Evolutionary conservation across 2,329 filamentous ascomycete genomes (phyloP).

Genomic region (Fusarium continuum): DNA sequence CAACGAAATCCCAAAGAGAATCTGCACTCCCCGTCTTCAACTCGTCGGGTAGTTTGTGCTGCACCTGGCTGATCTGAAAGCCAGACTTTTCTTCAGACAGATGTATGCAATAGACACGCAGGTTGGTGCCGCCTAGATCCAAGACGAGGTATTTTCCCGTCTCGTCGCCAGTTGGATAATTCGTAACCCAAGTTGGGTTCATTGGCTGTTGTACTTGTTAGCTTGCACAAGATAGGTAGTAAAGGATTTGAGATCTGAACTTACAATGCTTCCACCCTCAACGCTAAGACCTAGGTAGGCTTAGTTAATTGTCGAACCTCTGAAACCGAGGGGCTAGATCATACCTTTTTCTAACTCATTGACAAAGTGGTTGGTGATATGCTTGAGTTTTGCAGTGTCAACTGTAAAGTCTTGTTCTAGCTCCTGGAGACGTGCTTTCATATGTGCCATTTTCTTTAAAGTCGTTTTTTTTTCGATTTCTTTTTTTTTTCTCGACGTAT

Average conservation of each 20-base stretch:
- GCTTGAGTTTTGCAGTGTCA: constrained; percentile 6
- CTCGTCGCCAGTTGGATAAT: constrained; percentile 3
- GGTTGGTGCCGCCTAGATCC: constrained; percentile 5
- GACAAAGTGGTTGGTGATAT: constrained; percentile 5
- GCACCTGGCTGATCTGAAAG: not conserved
- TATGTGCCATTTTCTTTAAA: not conserved
- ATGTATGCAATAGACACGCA: not conserved
- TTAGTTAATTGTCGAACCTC: too few species aligned
- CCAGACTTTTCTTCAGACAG: not conserved
- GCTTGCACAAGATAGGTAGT: too few species aligned
- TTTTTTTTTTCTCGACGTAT: too few species aligned
- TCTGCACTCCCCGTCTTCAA: not conserved
- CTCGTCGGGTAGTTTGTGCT: not conserved
- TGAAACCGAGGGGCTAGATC: too few species aligned
- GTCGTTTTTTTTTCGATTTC: too few species aligned
- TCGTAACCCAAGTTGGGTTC: constrained; percentile 18
- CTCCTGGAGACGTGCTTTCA: not conserved
- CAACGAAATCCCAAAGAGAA: constrained; percentile 2
- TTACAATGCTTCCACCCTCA: not conserved
- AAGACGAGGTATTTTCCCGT: not conserved
- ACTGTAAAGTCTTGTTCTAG: constrained; percentile 1
- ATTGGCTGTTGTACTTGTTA: not conserved
- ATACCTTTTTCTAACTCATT: constrained; percentile 7
- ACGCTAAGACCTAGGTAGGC: not conserved
- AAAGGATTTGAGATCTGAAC: not conserved